phyloP scores from a whole-genome alignment of 306 rosid species.

The Sicyos edulis region DNA sequence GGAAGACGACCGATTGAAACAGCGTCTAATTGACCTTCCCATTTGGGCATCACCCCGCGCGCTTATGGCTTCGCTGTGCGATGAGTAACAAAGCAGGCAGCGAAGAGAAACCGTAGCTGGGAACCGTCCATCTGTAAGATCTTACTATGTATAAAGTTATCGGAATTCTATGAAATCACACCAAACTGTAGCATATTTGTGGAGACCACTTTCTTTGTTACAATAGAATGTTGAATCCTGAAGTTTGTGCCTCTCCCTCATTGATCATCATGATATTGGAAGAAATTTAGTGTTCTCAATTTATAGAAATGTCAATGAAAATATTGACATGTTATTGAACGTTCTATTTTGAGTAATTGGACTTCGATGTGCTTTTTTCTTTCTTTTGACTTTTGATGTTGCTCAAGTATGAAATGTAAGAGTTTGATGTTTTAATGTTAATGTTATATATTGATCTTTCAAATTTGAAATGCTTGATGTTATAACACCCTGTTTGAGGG shows the following conservation, averaged over 20 bases:
- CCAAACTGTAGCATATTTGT: not conserved
- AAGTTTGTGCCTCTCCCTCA: not conserved
- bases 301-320: not conserved
- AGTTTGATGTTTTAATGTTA: no score
- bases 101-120: not conserved
- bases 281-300: not conserved
- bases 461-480: no score
- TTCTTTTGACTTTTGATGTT: no score
- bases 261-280: not conserved
- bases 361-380: not conserved
- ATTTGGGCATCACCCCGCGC: slow-evolving; percentile 22
- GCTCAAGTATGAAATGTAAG: no score
- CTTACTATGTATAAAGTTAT: not conserved
- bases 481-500: no score
- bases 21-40: slow-evolving; percentile 21
- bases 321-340: not conserved
- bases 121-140: slow-evolving; percentile 12
- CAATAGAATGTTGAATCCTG: not conserved
- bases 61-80: slow-evolving; percentile 24
- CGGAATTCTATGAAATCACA: no score
- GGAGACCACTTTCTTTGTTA: slow-evolving; percentile 9
- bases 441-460: no score
- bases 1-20: slow-evolving; percentile 19
- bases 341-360: not conserved
- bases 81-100: not conserved